Conservation (phyloP, 1,139 yeast genomes). For the Zygosaccharomyces sapae region DNA sequence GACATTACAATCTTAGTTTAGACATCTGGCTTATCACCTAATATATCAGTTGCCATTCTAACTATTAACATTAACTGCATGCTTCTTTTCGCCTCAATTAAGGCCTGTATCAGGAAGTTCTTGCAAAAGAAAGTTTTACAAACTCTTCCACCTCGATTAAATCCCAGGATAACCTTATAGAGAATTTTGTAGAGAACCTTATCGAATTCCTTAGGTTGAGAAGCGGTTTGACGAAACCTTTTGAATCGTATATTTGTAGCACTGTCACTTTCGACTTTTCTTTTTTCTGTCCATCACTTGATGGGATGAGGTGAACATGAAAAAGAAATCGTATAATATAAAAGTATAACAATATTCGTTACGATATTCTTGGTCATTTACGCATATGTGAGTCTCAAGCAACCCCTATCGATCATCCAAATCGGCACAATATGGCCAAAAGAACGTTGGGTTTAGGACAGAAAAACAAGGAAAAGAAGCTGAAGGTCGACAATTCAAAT, state of each 20-base stretch:
- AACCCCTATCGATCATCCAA: background rate
- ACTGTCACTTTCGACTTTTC: conserved; percentile 3
- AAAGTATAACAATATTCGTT: background rate
- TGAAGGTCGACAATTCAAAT: conserved; percentile 15
- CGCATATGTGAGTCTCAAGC: background rate
- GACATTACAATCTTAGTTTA: too few species aligned
- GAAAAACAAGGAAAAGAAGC: conserved; percentile 45
- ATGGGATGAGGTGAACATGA: conserved; percentile 12
- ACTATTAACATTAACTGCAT: too few species aligned
- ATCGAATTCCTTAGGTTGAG: too few species aligned
- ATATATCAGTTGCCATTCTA: too few species aligned
- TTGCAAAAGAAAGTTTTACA: too few species aligned
- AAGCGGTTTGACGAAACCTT: too few species aligned
- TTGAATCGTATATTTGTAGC: background rate
- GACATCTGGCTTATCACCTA: too few species aligned
- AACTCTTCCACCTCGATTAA: too few species aligned
- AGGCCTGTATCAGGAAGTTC: too few species aligned
- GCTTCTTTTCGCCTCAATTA: too few species aligned
- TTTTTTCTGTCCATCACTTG: conserved; percentile 36
- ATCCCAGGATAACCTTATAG: too few species aligned
- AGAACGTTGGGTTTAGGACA: conserved; percentile 83
- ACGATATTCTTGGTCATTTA: background rate
- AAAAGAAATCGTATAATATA: conserved; percentile 3
- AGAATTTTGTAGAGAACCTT: too few species aligned
- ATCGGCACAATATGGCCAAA: conserved; percentile 53